These are phyloP conservation scores for Coemansia sp. DNA, from an alignment of 192 early-diverging fungal genomes.

Conservation along the genomic window DNA sequence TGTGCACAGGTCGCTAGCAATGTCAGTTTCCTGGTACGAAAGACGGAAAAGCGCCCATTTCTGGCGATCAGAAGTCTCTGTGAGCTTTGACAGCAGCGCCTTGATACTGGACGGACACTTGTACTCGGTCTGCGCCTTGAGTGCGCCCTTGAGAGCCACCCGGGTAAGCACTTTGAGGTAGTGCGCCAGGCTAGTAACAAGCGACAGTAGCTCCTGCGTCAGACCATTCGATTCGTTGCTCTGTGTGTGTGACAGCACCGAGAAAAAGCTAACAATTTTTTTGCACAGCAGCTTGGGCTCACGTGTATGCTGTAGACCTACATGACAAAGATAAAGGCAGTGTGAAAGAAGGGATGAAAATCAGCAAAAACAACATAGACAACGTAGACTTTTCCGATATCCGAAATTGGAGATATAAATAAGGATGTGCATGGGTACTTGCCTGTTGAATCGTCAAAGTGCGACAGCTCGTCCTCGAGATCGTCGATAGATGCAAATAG, in stretches of 20 bases:
- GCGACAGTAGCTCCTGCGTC: slow-evolving; percentile 83
- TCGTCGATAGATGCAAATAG: slow-evolving; percentile 87
- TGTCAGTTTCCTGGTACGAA: slow-evolving; percentile 57
- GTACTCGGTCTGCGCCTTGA: slow-evolving; percentile 62
- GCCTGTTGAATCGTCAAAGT: slow-evolving; percentile 63
- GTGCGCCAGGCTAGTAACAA: slow-evolving; percentile 90
- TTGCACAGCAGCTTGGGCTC: slow-evolving; percentile 97
- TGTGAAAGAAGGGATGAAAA: slow-evolving; percentile 3
- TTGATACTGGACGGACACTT: slow-evolving; percentile 46
- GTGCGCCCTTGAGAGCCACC: slow-evolving; percentile 80
- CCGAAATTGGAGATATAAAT: neutral
- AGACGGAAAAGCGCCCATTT: slow-evolving; percentile 45
- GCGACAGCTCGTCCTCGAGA: slow-evolving; percentile 70
- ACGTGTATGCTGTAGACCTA: slow-evolving; percentile 67
- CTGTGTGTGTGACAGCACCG: slow-evolving; percentile 76
- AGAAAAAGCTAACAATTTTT: slow-evolving; percentile 93
- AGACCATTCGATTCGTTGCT: slow-evolving; percentile 53
- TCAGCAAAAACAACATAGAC: neutral
- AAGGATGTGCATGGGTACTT: slow-evolving; percentile 10
- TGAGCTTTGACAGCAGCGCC: slow-evolving; percentile 76
- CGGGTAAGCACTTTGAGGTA: slow-evolving; percentile 89
- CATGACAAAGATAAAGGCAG: neutral
- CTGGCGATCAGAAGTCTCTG: slow-evolving; percentile 60
- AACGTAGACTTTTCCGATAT: neutral
- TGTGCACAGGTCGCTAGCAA: slow-evolving; percentile 79